Percentiles rank a stretch among this genome's conserved stretches.
Evolutionary conservation across 139 green algal species (phyloP).

Genomic region (Chlorokybus atmophyticus): DNA sequence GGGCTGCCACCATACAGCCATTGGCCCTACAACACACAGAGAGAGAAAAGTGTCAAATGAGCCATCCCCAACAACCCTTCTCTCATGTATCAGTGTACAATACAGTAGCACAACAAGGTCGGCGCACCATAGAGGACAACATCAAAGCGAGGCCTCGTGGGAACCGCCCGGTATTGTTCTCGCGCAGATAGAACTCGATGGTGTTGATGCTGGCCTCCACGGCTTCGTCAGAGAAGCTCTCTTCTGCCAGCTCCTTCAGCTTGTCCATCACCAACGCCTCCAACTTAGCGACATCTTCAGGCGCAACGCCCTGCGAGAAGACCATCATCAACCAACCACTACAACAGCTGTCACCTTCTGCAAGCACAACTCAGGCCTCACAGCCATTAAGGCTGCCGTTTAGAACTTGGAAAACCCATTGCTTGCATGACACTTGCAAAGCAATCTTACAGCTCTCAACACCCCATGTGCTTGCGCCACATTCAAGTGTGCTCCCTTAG

Average conservation of each 20-base stretch:
- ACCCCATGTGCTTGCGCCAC: too few species aligned
- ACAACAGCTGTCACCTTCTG: too few species aligned
- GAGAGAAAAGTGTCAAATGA: background rate
- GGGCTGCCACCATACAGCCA: constrained; percentile 96
- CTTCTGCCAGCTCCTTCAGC: constrained; percentile 48
- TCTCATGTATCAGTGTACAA: too few species aligned
- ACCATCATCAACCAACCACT: constrained; percentile 21
- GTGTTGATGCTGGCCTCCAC: constrained; percentile 92
- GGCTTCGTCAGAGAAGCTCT: constrained; percentile 55
- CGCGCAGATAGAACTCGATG: constrained; percentile 92
- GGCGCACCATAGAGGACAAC: constrained; percentile 62
- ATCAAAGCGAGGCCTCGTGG: constrained; percentile 89
- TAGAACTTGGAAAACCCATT: too few species aligned
- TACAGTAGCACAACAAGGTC: too few species aligned
- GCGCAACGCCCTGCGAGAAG: constrained; percentile 71
- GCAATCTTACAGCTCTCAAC: too few species aligned
- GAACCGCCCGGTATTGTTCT: constrained; percentile 98
- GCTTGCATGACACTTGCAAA: too few species aligned
- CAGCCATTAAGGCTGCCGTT: too few species aligned
- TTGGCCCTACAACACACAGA: constrained; percentile 25
- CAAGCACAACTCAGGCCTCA: too few species aligned
- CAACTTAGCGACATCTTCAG: constrained; percentile 54
- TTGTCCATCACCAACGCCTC: constrained; percentile 67
- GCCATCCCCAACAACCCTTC: background rate
- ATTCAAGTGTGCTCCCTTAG: too few species aligned